phyloP scores from a whole-genome alignment of 306 rosid genomes.

The Vigna trinervia region DNA sequence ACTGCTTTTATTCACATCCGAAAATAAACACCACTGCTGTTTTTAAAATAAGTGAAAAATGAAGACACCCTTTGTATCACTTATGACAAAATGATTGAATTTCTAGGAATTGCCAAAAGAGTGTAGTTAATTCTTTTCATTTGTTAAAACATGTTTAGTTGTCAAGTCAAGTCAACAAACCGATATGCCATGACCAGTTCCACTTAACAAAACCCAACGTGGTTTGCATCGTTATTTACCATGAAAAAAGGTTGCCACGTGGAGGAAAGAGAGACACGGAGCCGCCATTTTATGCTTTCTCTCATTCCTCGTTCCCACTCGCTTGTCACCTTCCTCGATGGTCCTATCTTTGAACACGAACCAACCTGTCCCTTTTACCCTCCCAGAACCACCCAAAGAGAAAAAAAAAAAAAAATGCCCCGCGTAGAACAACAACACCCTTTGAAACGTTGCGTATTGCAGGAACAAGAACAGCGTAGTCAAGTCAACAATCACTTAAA shows the following conservation, averaged over 20 bases:
- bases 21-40: no score
- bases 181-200: background rate
- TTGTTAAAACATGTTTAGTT: background rate
- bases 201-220: background rate
- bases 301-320: constrained; percentile 40
- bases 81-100: background rate
- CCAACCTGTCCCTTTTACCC: constrained; percentile 23
- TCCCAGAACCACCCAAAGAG: background rate
- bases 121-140: background rate
- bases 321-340: constrained; percentile 21
- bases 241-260: constrained; percentile 43
- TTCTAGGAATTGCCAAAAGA: background rate
- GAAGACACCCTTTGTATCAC: background rate
- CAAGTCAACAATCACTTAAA: constrained; percentile 9
- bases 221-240: constrained; percentile 1
- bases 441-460: constrained; percentile 13
- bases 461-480: background rate
- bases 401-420: background rate
- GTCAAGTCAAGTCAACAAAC: constrained; percentile 13
- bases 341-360: constrained; percentile 44
- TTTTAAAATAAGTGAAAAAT: no score
- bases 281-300: constrained; percentile 38
- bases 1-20: no score
- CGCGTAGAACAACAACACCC: constrained; percentile 36
- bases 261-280: constrained; percentile 5